phyloP scores from a whole-genome alignment of 495 filamentous ascomycete genomes.

The Chaetomium cochliodes region DNA sequence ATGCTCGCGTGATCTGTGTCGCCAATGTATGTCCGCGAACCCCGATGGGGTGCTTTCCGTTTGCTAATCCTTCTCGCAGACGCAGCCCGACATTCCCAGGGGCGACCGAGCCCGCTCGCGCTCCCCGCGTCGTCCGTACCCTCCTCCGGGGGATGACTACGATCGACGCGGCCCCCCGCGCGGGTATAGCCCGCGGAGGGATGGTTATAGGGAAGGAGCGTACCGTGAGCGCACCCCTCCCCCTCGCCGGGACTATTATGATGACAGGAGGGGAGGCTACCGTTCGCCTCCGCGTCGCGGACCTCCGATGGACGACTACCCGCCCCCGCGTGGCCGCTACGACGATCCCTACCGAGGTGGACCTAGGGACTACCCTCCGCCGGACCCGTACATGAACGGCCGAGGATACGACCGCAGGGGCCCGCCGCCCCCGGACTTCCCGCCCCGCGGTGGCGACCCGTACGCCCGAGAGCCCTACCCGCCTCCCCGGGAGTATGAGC shows the following conservation, averaged over 20 bases:
- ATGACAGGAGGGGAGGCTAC: slow-evolving; percentile 68
- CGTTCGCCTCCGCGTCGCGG: slow-evolving; percentile 70
- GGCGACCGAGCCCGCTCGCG: slow-evolving; percentile 73
- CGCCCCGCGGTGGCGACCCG: slow-evolving; percentile 46
- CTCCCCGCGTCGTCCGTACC: slow-evolving; percentile 59
- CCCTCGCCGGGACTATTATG: slow-evolving; percentile 73
- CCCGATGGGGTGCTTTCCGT: background rate
- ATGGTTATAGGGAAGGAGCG: slow-evolving; percentile 52
- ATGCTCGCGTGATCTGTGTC: slow-evolving; percentile 73
- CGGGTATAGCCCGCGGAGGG: slow-evolving; percentile 67
- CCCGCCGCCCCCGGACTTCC: slow-evolving; percentile 53
- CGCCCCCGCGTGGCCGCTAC: slow-evolving; percentile 60
- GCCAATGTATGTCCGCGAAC: slow-evolving; percentile 66
- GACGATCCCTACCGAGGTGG: slow-evolving; percentile 58
- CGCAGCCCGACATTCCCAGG: slow-evolving; percentile 64
- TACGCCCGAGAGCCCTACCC: slow-evolving; percentile 52
- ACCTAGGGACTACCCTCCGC: slow-evolving; percentile 56
- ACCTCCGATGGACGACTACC: slow-evolving; percentile 75
- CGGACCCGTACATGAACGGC: slow-evolving; percentile 64
- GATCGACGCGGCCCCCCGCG: slow-evolving; percentile 75
- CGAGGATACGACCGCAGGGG: slow-evolving; percentile 54
- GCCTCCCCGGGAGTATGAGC: slow-evolving; percentile 46
- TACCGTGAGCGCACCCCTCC: slow-evolving; percentile 83
- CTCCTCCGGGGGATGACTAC: slow-evolving; percentile 66
- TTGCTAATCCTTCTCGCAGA: slow-evolving; percentile 31